These are phyloP conservation scores for Quercus engelmannii DNA, from an alignment of 306 rosid species.

Conservation along the genomic window DNA sequence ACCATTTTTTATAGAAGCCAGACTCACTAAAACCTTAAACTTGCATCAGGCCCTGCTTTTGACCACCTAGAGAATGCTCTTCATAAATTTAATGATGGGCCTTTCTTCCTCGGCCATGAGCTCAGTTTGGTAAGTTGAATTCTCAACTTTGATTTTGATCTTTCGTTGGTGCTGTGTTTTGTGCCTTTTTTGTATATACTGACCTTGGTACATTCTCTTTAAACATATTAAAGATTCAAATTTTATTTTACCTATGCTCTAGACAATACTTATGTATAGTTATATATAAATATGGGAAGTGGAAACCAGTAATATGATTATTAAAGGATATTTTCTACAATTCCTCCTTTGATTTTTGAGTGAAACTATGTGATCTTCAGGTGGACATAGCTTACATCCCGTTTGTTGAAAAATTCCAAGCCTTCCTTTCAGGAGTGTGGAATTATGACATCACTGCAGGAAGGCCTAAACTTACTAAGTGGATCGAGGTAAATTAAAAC, in stretches of 20 bases:
- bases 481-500: conserved; percentile 52
- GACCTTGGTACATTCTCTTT: too few relatives aligned
- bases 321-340: background rate
- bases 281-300: background rate
- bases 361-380: conserved; percentile 30
- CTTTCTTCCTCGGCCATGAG: conserved; percentile 60
- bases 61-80: conserved; percentile 79
- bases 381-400: conserved; percentile 65
- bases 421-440: conserved; percentile 34
- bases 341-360: conserved; percentile 10
- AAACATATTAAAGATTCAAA: too few relatives aligned
- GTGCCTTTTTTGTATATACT: background rate
- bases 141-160: background rate
- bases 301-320: background rate
- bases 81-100: conserved; percentile 66
- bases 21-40: background rate
- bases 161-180: background rate
- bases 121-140: conserved; percentile 59
- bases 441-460: conserved; percentile 56
- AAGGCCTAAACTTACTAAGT: conserved; percentile 57
- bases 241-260: too few relatives aligned
- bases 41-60: conserved; percentile 49
- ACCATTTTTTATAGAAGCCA: background rate
- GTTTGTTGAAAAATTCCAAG: conserved; percentile 60
- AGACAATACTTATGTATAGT: too few relatives aligned